Base-by-base conservation (phyloP, 345 rosid genomes). In the Crucihimalaya himalaica region DNA sequence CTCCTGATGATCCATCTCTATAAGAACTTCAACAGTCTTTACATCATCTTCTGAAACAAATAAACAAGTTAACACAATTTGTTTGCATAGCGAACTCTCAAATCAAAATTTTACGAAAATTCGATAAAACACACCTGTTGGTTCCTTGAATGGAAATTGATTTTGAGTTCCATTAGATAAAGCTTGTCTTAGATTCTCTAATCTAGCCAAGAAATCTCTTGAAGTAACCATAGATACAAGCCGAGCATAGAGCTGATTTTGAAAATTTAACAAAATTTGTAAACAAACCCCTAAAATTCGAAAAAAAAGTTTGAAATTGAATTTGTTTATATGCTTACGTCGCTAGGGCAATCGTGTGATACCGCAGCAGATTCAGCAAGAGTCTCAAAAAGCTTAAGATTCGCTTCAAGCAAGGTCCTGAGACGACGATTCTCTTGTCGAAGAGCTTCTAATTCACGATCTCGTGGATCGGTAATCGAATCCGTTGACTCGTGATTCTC, bases 61-160 rank as follows among this genome's bases (percentile, higher is more conserved):
- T 48, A 28, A 52, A 63, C 39, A 23, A 25, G 46, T 46, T 7
- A 46, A 46, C 51, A 46, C 12, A 72, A 4, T 21, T 13, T 35
- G 8, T 12, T 35, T 0, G 34, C 4, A 6, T 31, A 31, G 35
- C 18, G 10, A 20, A 10, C 13, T 31, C 3, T 16, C 14, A 31
- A n/a, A 56, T 8, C 52, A 12, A 47, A 47, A 47, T 2, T 47
- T 18, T 6, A 12, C 8, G 6, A 21, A 6, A 11, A 37, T 20
- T 20, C 31, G 18, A 59, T 47, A 19, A 9, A 19, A 60, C 20
- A 37, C 1, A 94, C 98, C 97, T 78, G 96, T 83, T 4, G 97
- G 88, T 80, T 89, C 93, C 72, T 86, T 85, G 77, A 94, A 94
- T 27, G 97, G 98, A 65, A 89, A 94, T 50, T 79, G 88, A 61